Evolutionary conservation across 73 alveolate genomes (phyloP).

Genomic region (Paramecium biaurelia): DNA sequence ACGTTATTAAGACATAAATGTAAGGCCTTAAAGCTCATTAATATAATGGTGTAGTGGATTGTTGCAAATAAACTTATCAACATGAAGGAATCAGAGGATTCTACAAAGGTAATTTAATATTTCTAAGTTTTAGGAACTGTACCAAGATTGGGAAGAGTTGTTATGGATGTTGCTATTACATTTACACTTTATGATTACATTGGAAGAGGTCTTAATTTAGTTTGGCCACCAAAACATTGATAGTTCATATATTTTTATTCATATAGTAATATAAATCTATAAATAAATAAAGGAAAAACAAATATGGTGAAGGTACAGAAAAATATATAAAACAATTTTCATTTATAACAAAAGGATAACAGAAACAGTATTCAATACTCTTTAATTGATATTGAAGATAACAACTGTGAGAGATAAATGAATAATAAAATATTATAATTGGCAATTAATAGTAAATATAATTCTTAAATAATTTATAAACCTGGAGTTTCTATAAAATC

Average conservation of each 20-base stretch:
- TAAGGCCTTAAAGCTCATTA: slow-evolving; percentile 86
- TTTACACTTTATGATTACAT: slow-evolving; percentile 81
- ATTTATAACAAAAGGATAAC: too few species aligned
- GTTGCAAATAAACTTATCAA: slow-evolving; percentile 67
- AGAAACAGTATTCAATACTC: too few species aligned
- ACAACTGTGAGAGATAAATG: too few species aligned
- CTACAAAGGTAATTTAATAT: slow-evolving; percentile 62
- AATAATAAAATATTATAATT: too few species aligned
- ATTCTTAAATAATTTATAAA: too few species aligned
- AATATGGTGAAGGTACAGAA: too few species aligned
- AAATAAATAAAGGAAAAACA: neutral
- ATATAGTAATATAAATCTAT: neutral
- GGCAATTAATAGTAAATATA: too few species aligned
- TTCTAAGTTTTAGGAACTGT: slow-evolving; percentile 73
- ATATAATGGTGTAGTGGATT: slow-evolving; percentile 77
- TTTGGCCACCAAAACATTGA: slow-evolving; percentile 69
- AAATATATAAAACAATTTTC: too few species aligned
- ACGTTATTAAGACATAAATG: slow-evolving; percentile 85
- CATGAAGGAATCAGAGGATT: slow-evolving; percentile 86
- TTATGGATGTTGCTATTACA: slow-evolving; percentile 86
- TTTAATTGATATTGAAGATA: too few species aligned
- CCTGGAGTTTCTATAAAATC: too few species aligned
- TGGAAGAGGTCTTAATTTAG: slow-evolving; percentile 67
- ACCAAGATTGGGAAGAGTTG: slow-evolving; percentile 91
- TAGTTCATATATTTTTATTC: neutral